phyloP scores from a whole-genome alignment of 495 filamentous ascomycete genomes.

The Chaetomium cochliodes region DNA sequence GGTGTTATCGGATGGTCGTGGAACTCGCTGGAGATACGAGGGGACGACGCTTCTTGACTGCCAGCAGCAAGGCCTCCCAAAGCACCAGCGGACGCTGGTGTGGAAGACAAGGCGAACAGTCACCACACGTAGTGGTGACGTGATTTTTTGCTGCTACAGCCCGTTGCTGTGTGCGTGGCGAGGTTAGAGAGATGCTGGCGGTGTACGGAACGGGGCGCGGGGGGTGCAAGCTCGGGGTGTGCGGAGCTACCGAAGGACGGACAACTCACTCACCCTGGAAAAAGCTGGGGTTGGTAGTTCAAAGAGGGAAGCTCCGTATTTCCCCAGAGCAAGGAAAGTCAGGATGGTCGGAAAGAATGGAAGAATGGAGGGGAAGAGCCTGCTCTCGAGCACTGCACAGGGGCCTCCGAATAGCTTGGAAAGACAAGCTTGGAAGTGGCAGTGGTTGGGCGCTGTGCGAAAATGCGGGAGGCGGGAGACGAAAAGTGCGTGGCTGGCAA shows the following conservation, averaged over 20 bases:
- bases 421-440: conserved; percentile 8
- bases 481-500: conserved; percentile 35
- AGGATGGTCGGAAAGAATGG: conserved; percentile 9
- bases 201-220: conserved; percentile 1
- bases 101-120: conserved; percentile 48
- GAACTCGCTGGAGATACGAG: conserved; percentile 48
- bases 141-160: conserved; percentile 15
- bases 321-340: conserved; percentile 20
- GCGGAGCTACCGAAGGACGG: conserved; percentile 12
- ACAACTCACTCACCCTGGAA: conserved; percentile 19
- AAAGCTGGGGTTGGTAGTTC: conserved; percentile 11
- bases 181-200: conserved; percentile 24
- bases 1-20: conserved; percentile 38
- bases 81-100: conserved; percentile 36
- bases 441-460: conserved; percentile 21
- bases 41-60: conserved; percentile 37
- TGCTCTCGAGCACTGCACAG: conserved; percentile 16
- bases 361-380: conserved; percentile 15
- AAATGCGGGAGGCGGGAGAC: conserved; percentile 34
- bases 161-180: neutral
- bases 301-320: conserved; percentile 16
- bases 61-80: conserved; percentile 43
- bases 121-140: conserved; percentile 45
- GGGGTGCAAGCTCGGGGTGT: neutral
- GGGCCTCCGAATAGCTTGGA: conserved; percentile 11